Conservation (phyloP, 176 grass and related monocot species). For the barley (Hordeum vulgare) region MorexV3_pseudomolecules_assembly NC_058521.1:469619704-469620203, state of each 20-base stretch:
- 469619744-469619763: not conserved
- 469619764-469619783: not conserved
- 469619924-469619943: constrained; percentile 90
- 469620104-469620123: constrained; percentile 71
- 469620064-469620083: constrained; percentile 81
- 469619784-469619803: not conserved
- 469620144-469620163: constrained; percentile 99
- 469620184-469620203: constrained; percentile 51
- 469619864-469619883: not conserved
- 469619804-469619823: not conserved
- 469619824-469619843: not conserved
- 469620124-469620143: constrained; percentile 93
- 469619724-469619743: not conserved
- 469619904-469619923: constrained; percentile 29
- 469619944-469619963: constrained; percentile 69
- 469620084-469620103: constrained; percentile 78
- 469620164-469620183: constrained; percentile 87
- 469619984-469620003: constrained; percentile 75
- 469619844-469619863: not conserved
- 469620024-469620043: not conserved
- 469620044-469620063: not conserved
- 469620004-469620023: not conserved
- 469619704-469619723: not conserved
- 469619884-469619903: not conserved
- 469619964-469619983: constrained; percentile 87